Base-by-base conservation (phyloP, 306 rosid genomes). In the Oxytropis ochrocephala region DNA sequence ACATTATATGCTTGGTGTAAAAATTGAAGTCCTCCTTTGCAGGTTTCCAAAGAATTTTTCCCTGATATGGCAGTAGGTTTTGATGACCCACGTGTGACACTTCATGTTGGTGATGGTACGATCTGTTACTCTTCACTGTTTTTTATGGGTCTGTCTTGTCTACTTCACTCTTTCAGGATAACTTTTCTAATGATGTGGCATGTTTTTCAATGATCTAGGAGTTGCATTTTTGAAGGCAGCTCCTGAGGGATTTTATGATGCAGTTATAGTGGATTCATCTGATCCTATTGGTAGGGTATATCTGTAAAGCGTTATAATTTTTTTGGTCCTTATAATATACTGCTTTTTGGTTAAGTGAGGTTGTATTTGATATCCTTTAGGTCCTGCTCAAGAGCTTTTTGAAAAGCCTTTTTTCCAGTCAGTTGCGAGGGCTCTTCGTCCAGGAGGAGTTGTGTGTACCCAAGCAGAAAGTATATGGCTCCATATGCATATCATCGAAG, bases 391-490 rank as follows among this genome's bases (percentile, higher is more conserved):
- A 86, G 99, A 95, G 84, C 96, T 95, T 75, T 95, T 95, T 14
- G 92, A 95, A 81, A 91, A 91, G 85, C 99, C 99, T 0, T 95
- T 95, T 62, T 95, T 91, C 32, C 76, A 69, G 53, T 87, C 85
- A 0, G 90, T 95, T 52, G 92, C 97, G 11, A 90, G 14, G 54
- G 97, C 99, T 81, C 99, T 95, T 79, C 95, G 95, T 56, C 95
- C 97, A 1, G 99, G 99, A 76, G 99, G 99, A 47, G 99, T 91
- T 42, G 85, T 91, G 79, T 87, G 97, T 58, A 95, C 97, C 39
- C 99, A 95, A 76, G 99, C 99, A 16, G 99, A 95, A 85, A 95
- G 99, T 64, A 91, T 91, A 72, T 95, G 99, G 99, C 99, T 95
- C 76, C 99, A 95, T 70, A 95, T 91, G 96, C 84, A 91, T 70